phyloP scores from a whole-genome alignment of 768 basidiomycete genomes.

The Porpolomopsis calyptriformis region DNA sequence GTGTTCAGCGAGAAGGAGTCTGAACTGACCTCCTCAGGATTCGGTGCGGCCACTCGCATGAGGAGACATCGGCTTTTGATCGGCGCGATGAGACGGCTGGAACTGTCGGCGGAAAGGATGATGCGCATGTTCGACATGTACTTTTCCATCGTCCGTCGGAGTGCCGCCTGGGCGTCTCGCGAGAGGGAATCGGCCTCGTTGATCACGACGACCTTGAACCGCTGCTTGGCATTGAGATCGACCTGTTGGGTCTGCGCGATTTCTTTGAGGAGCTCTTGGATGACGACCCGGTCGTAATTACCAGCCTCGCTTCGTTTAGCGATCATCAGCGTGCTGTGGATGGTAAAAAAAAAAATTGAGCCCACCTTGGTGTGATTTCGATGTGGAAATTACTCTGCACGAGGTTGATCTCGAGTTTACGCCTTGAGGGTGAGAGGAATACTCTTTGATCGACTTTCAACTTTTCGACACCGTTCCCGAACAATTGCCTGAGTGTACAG shows the following conservation, averaged over 20 bases:
- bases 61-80: conserved; percentile 93
- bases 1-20: not conserved
- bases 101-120: conserved; percentile 93
- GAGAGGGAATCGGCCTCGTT: conserved; percentile 94
- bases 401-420: conserved; percentile 92
- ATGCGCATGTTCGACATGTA: conserved; percentile 97
- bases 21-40: conserved; percentile 24
- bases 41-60: conserved; percentile 87
- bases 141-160: conserved; percentile 98
- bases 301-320: conserved; percentile 70
- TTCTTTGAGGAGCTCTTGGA: conserved; percentile 95
- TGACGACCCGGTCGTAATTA: conserved; percentile 87
- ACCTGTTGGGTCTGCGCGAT: conserved; percentile 99
- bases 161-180: conserved; percentile 92
- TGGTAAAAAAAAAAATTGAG: not conserved
- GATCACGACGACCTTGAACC: conserved; percentile 99
- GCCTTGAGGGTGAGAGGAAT: conserved; percentile 86
- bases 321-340: not conserved
- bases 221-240: conserved; percentile 87
- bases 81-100: conserved; percentile 89
- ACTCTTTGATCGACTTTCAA: conserved; percentile 96
- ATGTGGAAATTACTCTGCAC: conserved; percentile 98
- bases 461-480: conserved; percentile 89
- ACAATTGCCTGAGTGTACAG: conserved; percentile 79
- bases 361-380: conserved; percentile 92